Percentiles rank a stretch among this genome's conserved stretches.
phyloP scores from a whole-genome alignment of 164 flowering plant species.

The Stephania japonica region DNA sequence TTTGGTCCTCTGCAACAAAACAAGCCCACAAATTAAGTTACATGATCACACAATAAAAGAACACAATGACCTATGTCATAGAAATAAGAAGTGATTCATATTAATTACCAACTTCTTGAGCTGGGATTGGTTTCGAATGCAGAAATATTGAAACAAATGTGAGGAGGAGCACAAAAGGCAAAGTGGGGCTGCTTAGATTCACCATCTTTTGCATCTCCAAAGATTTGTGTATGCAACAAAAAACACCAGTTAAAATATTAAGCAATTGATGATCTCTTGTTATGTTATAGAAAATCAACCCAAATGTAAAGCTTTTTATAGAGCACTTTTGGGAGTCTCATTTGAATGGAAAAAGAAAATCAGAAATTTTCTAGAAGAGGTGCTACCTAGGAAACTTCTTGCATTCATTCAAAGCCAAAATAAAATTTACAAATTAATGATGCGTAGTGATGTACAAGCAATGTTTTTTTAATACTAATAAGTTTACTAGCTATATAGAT shows the following conservation, averaged over 20 bases:
- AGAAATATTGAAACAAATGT: constrained; percentile 5
- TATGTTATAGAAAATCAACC: too few species aligned
- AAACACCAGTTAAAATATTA: neutral
- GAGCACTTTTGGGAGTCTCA: neutral
- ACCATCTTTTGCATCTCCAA: constrained; percentile 2
- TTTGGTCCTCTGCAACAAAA: constrained; percentile 33
- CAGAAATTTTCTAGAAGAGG: neutral
- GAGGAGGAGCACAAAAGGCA: neutral
- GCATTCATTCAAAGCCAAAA: too few species aligned
- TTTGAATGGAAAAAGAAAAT: neutral
- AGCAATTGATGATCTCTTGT: too few species aligned
- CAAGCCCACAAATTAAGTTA: neutral
- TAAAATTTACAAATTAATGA: too few species aligned
- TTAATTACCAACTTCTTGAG: constrained; percentile 44
- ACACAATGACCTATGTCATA: too few species aligned
- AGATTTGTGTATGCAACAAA: neutral
- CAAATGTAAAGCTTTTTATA: too few species aligned
- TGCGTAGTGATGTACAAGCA: too few species aligned
- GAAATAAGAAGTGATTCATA: neutral
- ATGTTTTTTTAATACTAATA: too few species aligned
- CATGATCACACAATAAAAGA: neutral
- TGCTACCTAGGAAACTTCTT: too few species aligned
- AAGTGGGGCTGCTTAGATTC: constrained; percentile 9
- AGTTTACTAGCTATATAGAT: too few species aligned
- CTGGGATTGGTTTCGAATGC: constrained; percentile 8